Evolutionary conservation across 2,329 filamentous ascomycete genomes (phyloP), one percentile per base, ranked within the genome.

Genomic region (Colletotrichum sp.): DNA sequence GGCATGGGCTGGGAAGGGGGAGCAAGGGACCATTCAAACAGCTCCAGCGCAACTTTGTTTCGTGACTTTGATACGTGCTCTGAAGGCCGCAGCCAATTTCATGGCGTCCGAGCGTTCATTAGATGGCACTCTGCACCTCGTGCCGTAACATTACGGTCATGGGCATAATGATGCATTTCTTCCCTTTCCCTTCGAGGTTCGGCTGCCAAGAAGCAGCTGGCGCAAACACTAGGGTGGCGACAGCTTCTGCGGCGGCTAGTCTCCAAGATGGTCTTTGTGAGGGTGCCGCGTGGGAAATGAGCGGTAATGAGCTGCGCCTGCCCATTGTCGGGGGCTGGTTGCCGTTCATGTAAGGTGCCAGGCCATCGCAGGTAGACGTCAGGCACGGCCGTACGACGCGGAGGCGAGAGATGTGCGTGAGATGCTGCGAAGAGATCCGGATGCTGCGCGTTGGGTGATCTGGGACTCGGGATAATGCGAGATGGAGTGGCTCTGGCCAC

Each of bases 11-110:
- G 66, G 36, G 22, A 62, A 18, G 44, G 55, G 36, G 52, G 55
- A 48, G 66, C 66, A 48, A 59, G 62, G 60, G 75, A 64, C 48
- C 71, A 67, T 67, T 75, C 75, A 76, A 76, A 75, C 75, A 68
- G 75, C 71, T 66, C 71, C 71, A 76, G 71, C 71, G 71, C 62
- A 76, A 75, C 75, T 67, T 65, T 76, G 66, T 76, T 76, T 76
- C 62, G 72, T 24, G 52, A 68, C 65, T 52, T 55, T 69, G 70
- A 76, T 68, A 65, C 74, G 74, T 65, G 70, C 64, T 73, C 7
- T 44, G 59, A 30, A 60, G 65, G 74, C 57, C 24, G 60, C 66
- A 71, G 52, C 39, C 52, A 75, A 75, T 76, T 75, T 75, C 48
- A 34, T 32, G 22, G 71, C 26, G 75, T 75, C 75, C 66, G 66